Base-by-base conservation (phyloP, 1,139 yeast species). In the Saccharomyces hybrid region DNA sequence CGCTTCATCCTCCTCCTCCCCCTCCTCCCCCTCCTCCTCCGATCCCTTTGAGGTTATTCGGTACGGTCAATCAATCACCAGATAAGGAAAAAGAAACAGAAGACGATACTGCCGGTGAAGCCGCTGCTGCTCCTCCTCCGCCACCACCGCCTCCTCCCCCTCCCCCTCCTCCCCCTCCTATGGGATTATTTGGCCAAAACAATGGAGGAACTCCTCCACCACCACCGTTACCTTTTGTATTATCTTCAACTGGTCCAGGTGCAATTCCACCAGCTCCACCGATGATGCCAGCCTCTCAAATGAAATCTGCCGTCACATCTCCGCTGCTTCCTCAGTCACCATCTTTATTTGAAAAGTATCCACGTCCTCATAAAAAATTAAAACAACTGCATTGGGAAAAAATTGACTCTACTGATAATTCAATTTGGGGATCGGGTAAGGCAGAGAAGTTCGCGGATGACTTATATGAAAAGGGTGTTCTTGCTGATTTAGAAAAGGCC, bases 311-410 rank as follows among this genome's bases (percentile, higher is more conserved):
- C 5, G 70, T 73, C 4, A 58, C 73, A 3, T 67, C 76, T 19
- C 75, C 77, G 21, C 47, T 70, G 26, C 60, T 72, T 12, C 72
- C 73, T 2, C 72, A 70, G 52, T 71, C 74, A 0, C 73, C 76
- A 3, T 68, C 75, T 16, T 76, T 82, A 52, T 81, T 81, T 62
- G 88, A 82, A 52, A 75, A 75, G 53, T 79, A 80, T 62, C 91
- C 91, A 50, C 78, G 91, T 63, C 91, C 95, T 26, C 84, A 84
- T 74, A 82, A 79, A 72, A 86, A 84, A 75, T 75, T 86, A 71
- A 86, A 86, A 67, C 95, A 86, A 68, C 74, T 86, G 60, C 95
- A 87, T 65, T 87, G 95, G 95, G 95, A 87, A 62, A 86, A 86
- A 64, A 75, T 86, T 55, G 93, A 86, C 42, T 69, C 72, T 46